phyloP scores from a whole-genome alignment of 225 moss, liverwort and hornwort genomes.

The Pseudoscleropodium purum region DNA sequence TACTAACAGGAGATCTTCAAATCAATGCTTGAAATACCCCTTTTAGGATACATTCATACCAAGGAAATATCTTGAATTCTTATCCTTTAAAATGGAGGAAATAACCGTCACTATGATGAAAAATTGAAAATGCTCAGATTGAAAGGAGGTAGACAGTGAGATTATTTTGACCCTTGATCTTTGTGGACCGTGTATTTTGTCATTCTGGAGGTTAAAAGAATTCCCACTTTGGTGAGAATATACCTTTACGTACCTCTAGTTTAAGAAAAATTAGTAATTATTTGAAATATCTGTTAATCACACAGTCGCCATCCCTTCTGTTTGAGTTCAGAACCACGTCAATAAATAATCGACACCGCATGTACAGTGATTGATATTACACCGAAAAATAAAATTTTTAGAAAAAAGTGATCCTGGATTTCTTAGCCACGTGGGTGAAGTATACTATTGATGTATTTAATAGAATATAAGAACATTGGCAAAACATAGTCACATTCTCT shows the following conservation, averaged over 20 bases:
- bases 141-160: neutral
- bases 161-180: neutral
- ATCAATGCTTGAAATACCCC: neutral
- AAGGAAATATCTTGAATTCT: neutral
- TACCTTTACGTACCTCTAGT: neutral
- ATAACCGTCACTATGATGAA: neutral
- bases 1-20: neutral
- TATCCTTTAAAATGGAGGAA: neutral
- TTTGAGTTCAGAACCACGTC: neutral
- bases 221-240: neutral
- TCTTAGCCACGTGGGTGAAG: neutral
- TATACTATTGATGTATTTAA: neutral
- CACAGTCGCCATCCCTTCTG: neutral
- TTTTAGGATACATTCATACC: neutral
- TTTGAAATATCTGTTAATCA: neutral
- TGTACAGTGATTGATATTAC: neutral
- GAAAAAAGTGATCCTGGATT: neutral
- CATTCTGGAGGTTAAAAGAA: neutral
- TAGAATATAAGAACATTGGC: neutral
- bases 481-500: neutral
- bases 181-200: neutral
- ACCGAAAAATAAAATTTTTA: too few species aligned
- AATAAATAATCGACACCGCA: neutral
- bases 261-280: neutral
- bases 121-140: neutral